Evolutionary conservation across 1,284 basidiomycete genomes (phyloP).

Genomic region (Pisolithus thermaeus): DNA sequence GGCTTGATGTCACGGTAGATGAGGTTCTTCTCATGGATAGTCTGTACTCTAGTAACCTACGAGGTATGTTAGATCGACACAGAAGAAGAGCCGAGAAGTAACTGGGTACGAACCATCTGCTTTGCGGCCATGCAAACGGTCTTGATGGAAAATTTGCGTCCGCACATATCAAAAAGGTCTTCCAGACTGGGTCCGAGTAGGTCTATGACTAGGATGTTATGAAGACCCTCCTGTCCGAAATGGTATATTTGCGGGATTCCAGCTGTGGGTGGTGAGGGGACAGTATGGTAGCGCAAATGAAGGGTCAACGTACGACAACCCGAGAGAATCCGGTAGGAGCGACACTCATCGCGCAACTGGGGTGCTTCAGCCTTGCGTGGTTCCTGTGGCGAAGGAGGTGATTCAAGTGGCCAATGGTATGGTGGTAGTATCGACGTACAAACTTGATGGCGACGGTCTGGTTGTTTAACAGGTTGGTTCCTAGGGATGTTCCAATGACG

Average conservation of each 20-base stretch:
- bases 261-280: conserved; percentile 37
- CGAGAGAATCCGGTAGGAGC: conserved; percentile 91
- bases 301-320: conserved; percentile 72
- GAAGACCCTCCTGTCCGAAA: conserved; percentile 95
- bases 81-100: neutral
- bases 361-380: conserved; percentile 95
- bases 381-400: conserved; percentile 50
- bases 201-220: conserved; percentile 96
- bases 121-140: conserved; percentile 96
- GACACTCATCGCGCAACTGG: conserved; percentile 93
- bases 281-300: conserved; percentile 1
- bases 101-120: conserved; percentile 71
- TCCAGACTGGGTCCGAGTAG: conserved; percentile 90
- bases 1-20: conserved; percentile 98
- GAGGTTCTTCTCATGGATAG: conserved; percentile 95
- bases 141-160: conserved; percentile 91
- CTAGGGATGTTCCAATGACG: conserved; percentile 33
- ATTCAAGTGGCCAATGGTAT: conserved; percentile 2
- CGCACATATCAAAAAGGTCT: conserved; percentile 96
- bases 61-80: neutral
- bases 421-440: conserved; percentile 47
- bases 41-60: conserved; percentile 85
- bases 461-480: conserved; percentile 91
- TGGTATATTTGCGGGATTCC: conserved; percentile 96
- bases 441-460: conserved; percentile 98